Base-by-base conservation (phyloP, 1,284 basidiomycete species). In the Rhodotorula sp. region DNA sequence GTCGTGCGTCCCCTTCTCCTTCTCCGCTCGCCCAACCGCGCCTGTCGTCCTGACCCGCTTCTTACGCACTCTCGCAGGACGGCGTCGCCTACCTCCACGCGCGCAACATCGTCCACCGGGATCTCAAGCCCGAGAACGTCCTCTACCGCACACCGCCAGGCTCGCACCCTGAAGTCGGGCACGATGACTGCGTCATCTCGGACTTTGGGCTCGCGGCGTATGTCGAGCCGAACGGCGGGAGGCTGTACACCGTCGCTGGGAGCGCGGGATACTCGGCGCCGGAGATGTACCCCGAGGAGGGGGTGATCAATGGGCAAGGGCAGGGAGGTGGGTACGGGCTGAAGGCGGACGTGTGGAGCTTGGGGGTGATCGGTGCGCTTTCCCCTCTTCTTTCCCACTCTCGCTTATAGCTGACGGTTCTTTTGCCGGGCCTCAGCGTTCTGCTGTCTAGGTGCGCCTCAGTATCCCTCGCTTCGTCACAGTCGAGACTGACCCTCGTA, bases 241-340 rank as follows among this genome's bases (percentile, higher is more conserved):
- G 72, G 32, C 64, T 78, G 25, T 67, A 72, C 58, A 72, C 72
- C 21, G 67, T 77, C 55, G 75, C 75, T 4, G 78, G 78, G 1
- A 71, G 70, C 32, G 72, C 78, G 34, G 78, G 78, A 5, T 78
- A 78, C 62, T 66, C 70, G 7, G 78, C 78, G 1, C 78, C 78
- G 1, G 78, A 78, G 64, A 72, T 77, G 61, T 77, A 72, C 44
- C 65, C 70, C 8, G n/a, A 46, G 25, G 64, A 57, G 32, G 70
- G 70, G 22, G 56, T 72, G 36, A 51, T 53, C 27, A 41, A 66
- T 7, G 70, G 66, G 1, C 37, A 32, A 32, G 63, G 59, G 0
- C 48, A 29, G 36, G 70, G 66, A 5, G 54, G 34, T 0, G 75
- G 75, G 32, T 76, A 76, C 34, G 70, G 73, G 7, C 29, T 72